phyloP scores from a whole-genome alignment of 2,329 filamentous ascomycete genomes.

The Fusarium protoensiforme region DNA sequence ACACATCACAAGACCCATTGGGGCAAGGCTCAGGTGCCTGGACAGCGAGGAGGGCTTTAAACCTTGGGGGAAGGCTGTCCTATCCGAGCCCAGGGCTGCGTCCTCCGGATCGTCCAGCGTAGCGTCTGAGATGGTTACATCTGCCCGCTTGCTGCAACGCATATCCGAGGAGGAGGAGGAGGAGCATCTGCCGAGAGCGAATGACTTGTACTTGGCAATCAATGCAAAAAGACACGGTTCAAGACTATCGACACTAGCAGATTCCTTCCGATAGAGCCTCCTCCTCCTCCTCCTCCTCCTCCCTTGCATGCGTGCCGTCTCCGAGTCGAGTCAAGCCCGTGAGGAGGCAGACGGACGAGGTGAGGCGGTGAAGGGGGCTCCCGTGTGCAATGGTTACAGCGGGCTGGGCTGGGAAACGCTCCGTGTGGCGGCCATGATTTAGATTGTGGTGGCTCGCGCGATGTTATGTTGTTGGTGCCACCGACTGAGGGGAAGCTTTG shows the following conservation, averaged over 20 bases:
- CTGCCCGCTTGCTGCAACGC: background rate
- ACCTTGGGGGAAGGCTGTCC: constrained; percentile 13
- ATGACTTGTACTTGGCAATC: background rate
- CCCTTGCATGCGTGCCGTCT: background rate
- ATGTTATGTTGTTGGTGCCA: constrained; percentile 25
- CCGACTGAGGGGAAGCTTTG: background rate
- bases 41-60: background rate
- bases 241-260: background rate
- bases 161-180: constrained; percentile 15
- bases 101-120: background rate
- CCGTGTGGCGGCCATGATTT: constrained; percentile 17
- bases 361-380: constrained; percentile 31
- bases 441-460: constrained; percentile 28
- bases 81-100: constrained; percentile 10
- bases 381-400: constrained; percentile 11
- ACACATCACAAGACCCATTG: constrained; percentile 13
- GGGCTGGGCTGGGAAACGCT: constrained; percentile 2
- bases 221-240: background rate
- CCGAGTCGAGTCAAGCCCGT: constrained; percentile 4
- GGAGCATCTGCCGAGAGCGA: background rate
- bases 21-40: background rate
- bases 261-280: background rate
- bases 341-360: constrained; percentile 21
- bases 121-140: constrained; percentile 14
- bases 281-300: background rate